Base-by-base conservation (phyloP, 441 rosid species). In the Populus trichocarpa region DNA sequence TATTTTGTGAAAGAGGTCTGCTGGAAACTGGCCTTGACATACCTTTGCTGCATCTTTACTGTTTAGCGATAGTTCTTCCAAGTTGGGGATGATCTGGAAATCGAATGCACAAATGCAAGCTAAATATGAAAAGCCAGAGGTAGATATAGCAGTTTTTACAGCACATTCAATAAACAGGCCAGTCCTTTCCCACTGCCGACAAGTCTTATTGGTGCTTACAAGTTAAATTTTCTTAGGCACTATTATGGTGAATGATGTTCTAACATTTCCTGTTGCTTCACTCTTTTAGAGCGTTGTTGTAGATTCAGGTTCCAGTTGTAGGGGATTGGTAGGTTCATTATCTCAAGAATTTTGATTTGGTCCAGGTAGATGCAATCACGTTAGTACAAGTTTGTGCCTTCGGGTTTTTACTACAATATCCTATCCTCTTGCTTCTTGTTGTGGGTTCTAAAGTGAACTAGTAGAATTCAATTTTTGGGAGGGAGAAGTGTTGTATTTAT, bases 41-140 rank as follows among this genome's bases (percentile, higher is more conserved):
- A 86, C 50, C 63, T 68, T 74, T 12, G 6, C n/a, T 6, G 67
- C 42, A 23, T 78, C 83, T 12, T 65, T 75, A 42, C 71, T 67
- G 25, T 67, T 20, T 36, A 80, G 5, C 8, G 78, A 1, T 57
- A 83, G 28, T 67, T 64, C 72, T 42, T 76, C 82, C 78, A 86
- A 76, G 38, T 78, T 74, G 18, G 26, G 66, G 53, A 69, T 26
- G 2, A 74, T 68, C 86, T 86, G 75, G 75, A 4, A n/a, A 13
- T 20, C 61, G 11, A 57, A 5, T 5, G 38, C 25, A 59, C 3
- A 61, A 25, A 75, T 5, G 28, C 46, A 25, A 23, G 3, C 10
- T 64, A 7, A 65, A 13, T 46, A 46, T 46, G 57, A 46, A 46
- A 13, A 46, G 18, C 57, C 57, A 4, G 1, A 46, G 57, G 18